A percentile compares a stretch with the other conserved stretches of the same genome.
phyloP scores from a whole-genome alignment of 139 green algal species.

The Zygnema circumcarinatum region DNA sequence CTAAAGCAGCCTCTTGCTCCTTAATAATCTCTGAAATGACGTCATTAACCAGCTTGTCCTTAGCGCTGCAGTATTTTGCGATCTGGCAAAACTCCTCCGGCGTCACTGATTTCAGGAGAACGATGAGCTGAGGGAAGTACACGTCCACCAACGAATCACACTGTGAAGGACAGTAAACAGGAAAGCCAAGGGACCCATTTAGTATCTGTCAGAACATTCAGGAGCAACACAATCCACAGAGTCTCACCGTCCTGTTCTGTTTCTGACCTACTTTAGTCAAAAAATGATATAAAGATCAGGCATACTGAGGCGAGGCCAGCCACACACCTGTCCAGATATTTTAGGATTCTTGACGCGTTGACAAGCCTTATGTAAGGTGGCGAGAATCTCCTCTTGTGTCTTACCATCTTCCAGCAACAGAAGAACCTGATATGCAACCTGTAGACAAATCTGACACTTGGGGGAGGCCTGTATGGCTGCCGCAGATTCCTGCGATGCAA shows the following conservation, averaged over 20 bases:
- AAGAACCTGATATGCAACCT: neutral
- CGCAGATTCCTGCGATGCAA: neutral
- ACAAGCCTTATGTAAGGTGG: neutral
- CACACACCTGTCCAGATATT: neutral
- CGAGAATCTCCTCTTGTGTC: neutral
- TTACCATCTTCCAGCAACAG: neutral
- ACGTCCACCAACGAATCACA: neutral
- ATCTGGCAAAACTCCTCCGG: slow-evolving; percentile 12
- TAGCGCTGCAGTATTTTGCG: neutral
- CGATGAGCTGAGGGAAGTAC: slow-evolving; percentile 1
- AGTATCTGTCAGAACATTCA: neutral
- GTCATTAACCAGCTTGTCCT: neutral
- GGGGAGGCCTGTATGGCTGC: neutral
- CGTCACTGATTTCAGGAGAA: neutral
- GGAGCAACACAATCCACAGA: neutral
- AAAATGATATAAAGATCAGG: no score
- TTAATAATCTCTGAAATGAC: neutral
- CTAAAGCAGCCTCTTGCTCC: neutral
- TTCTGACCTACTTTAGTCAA: neutral
- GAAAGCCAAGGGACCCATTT: neutral
- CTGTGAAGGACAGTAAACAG: neutral
- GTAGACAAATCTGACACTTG: neutral
- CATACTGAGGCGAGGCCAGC: neutral
- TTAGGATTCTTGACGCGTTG: neutral
- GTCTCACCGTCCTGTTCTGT: neutral